Evolutionary conservation across 2,329 filamentous ascomycete species (phyloP), one percentile per base, ranked within the genome.

Genomic region (Zymoseptoria ardabiliae): DNA sequence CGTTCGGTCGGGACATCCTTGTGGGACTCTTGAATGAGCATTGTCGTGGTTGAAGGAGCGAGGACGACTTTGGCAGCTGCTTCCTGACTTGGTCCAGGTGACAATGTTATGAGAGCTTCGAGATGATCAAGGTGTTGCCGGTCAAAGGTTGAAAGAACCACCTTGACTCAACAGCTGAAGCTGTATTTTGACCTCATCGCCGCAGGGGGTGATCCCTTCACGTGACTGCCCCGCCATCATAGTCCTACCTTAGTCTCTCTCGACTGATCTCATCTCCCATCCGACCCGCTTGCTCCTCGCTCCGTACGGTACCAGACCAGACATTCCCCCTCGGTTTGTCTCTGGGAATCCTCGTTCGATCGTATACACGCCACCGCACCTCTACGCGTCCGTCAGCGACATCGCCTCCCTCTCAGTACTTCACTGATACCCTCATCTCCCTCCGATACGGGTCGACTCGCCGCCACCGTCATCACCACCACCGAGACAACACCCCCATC

Each of bases 21-120:
- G 70, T 83, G 75, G 19, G 77, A 79, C 69, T 87, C 84, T 65
- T 80, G 72, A 62, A 86, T 84, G 55, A 86, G 72, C 83, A 86
- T 86, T 19, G 63, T 79, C 54, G 30, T 41, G 53, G 2, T 2
- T 2, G 13, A 19, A 35, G 19, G 10, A 19, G 52, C 17, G 11
- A 53, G 25, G 22, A 6, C 4, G 13, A 17, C 13, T 28, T n/a
- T 53, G 21, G 51, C 51, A 28, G 35, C 25, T 53, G 51, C 51
- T 53, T 53, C 23, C 22, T 25, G 51, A n/a, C 22, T 28, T 28
- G 25, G 22, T 7, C 25, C 9, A 28, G 25, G 25, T 28, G 25
- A 28, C 25, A 28, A 9, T 9, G 25, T 7, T 7, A 28, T 23
- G 22, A 53, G 51, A 30, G 22, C 22, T 53, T 28, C 25, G 25